These are phyloP conservation scores for Phytopythium sindhum DNA, from an alignment of 352 stramenopile species.

Conservation along the genomic window DNA sequence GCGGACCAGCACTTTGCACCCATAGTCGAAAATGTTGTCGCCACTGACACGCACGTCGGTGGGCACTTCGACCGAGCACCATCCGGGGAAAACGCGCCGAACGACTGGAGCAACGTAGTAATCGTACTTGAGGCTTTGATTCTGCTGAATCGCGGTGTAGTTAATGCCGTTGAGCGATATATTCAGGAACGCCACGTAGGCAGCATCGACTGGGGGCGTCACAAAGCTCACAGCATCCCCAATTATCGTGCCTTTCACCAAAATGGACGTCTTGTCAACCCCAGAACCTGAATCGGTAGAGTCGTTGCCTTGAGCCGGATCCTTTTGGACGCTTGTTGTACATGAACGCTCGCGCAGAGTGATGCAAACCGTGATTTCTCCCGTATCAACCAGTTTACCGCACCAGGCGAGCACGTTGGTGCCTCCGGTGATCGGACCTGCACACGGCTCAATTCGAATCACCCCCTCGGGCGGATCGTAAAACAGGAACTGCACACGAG, in stretches of 20 bases:
- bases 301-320: background rate
- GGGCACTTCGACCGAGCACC: constrained; percentile 35
- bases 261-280: constrained; percentile 6
- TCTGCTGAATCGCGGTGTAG: constrained; percentile 50
- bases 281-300: background rate
- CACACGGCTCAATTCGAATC: constrained; percentile 56
- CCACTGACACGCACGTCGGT: constrained; percentile 35
- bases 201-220: constrained; percentile 29
- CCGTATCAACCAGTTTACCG: constrained; percentile 65
- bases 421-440: constrained; percentile 47
- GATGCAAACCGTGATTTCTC: constrained; percentile 56
- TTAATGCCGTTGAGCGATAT: constrained; percentile 78
- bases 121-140: constrained; percentile 39
- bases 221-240: constrained; percentile 58
- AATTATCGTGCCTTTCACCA: constrained; percentile 55
- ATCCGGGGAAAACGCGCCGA: constrained; percentile 43
- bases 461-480: constrained; percentile 65
- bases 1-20: constrained; percentile 36
- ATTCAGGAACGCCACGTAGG: constrained; percentile 47
- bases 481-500: constrained; percentile 59
- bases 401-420: constrained; percentile 54
- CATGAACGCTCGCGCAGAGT: constrained; percentile 15
- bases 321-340: background rate
- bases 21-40: constrained; percentile 50
- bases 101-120: constrained; percentile 61